phyloP scores from a whole-genome alignment of 306 rosid genomes.

The Cicer pinnatifidum region DNA sequence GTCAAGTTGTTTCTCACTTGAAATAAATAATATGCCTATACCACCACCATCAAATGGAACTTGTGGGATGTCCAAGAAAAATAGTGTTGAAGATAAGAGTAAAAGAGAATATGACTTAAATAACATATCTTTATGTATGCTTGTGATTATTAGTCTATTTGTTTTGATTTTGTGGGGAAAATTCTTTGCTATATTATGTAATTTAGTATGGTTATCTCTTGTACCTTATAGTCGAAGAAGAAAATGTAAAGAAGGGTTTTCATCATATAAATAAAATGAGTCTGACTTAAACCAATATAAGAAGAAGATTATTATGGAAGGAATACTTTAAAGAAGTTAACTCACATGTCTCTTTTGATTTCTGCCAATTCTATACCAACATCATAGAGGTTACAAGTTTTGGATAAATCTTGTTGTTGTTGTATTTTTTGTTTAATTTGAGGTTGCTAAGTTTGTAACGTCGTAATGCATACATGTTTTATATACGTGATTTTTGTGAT shows the following conservation, averaged over 20 bases:
- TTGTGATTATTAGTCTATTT: conserved; percentile 34
- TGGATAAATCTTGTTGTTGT: too few relatives aligned
- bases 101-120: neutral
- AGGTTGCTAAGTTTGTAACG: neutral
- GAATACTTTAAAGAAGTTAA: neutral
- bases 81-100: neutral
- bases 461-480: neutral
- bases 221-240: conserved; percentile 8
- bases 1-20: conserved; percentile 10
- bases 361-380: neutral
- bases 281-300: conserved; percentile 21
- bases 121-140: neutral
- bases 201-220: conserved; percentile 37
- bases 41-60: neutral
- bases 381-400: neutral
- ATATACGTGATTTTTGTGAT: neutral
- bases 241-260: neutral
- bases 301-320: conserved; percentile 38
- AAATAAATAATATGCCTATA: neutral
- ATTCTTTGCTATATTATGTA: conserved; percentile 34
- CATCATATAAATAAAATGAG: neutral
- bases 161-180: conserved; percentile 51
- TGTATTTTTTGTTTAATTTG: neutral
- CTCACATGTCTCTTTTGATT: neutral
- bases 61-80: neutral